Evolutionary conservation across 495 filamentous ascomycete species (phyloP).

Genomic region (Cercophora scortea): DNA sequence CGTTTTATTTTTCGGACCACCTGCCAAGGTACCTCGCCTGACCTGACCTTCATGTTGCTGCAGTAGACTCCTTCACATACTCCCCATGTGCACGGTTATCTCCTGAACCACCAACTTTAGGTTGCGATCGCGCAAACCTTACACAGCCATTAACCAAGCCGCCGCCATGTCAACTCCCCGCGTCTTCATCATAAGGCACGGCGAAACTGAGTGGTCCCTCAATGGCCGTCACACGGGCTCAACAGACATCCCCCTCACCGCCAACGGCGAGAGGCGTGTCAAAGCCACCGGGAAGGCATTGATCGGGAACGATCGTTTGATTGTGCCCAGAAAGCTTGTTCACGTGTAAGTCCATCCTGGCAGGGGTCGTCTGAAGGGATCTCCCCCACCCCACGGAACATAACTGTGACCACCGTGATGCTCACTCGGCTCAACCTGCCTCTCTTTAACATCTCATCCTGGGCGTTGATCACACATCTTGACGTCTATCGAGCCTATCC

Average conservation of each 20-base stretch:
- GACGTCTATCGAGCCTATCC: not conserved
- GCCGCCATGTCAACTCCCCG: constrained; percentile 51
- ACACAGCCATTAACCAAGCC: too few relatives aligned
- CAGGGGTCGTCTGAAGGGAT: constrained; percentile 1
- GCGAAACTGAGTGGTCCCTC: constrained; percentile 95
- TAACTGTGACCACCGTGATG: not conserved
- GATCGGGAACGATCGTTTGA: constrained; percentile 75
- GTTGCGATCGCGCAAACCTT: too few relatives aligned
- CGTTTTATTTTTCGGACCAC: too few relatives aligned
- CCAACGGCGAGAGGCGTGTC: constrained; percentile 79
- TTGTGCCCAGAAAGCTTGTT: constrained; percentile 72
- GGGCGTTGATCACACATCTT: not conserved
- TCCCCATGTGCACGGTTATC: too few relatives aligned
- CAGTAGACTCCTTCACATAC: too few relatives aligned
- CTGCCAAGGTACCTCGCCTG: too few relatives aligned
- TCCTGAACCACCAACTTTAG: too few relatives aligned
- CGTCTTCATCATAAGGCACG: constrained; percentile 87
- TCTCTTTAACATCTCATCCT: not conserved
- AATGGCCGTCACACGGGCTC: constrained; percentile 84
- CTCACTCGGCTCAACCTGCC: not conserved
- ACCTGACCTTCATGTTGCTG: too few relatives aligned
- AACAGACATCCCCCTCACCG: constrained; percentile 79
- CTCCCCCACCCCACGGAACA: not conserved
- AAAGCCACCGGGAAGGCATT: constrained; percentile 73
- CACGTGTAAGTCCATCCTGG: constrained; percentile 52